A percentile compares a stretch with the other conserved stretches of the same genome.
These are phyloP conservation scores for Polytrichum formosum DNA, from an alignment of 225 moss, liverwort and hornwort species.

Conservation along the genomic window DNA sequence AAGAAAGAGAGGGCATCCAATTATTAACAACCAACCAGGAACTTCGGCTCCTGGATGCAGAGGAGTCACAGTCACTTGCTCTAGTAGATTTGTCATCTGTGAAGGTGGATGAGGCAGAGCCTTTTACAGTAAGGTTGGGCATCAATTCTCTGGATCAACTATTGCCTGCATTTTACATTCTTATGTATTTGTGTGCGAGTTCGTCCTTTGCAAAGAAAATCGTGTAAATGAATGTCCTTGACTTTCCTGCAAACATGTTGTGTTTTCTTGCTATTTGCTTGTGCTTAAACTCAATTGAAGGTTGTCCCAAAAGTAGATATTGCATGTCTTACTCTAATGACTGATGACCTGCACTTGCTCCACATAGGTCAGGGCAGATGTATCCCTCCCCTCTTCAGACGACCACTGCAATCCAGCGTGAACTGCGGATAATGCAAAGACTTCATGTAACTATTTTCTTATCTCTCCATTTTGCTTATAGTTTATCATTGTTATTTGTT, in stretches of 20 bases:
- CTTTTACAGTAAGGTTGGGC: constrained; percentile 25
- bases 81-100: constrained; percentile 39
- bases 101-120: constrained; percentile 53
- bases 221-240: too few species aligned
- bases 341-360: constrained; percentile 9
- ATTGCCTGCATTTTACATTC: too few species aligned
- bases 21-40: constrained; percentile 10
- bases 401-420: constrained; percentile 84
- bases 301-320: not conserved
- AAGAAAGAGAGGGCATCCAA: constrained; percentile 9
- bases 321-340: constrained; percentile 3
- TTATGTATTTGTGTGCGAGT: too few species aligned
- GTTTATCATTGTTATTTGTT: too few species aligned
- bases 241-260: too few species aligned
- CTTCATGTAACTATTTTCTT: constrained; percentile 52
- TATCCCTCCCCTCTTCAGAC: constrained; percentile 53
- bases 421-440: constrained; percentile 84
- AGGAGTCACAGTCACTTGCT: constrained; percentile 28
- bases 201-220: too few species aligned
- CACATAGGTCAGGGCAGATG: constrained; percentile 48
- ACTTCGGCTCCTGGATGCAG: constrained; percentile 16
- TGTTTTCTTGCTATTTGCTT: too few species aligned
- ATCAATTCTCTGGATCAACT: too few species aligned
- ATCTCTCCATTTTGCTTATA: too few species aligned
- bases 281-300: not conserved